phyloP scores from a whole-genome alignment of 495 filamentous ascomycete genomes.

The Talaromyces proteolyticus region DNA sequence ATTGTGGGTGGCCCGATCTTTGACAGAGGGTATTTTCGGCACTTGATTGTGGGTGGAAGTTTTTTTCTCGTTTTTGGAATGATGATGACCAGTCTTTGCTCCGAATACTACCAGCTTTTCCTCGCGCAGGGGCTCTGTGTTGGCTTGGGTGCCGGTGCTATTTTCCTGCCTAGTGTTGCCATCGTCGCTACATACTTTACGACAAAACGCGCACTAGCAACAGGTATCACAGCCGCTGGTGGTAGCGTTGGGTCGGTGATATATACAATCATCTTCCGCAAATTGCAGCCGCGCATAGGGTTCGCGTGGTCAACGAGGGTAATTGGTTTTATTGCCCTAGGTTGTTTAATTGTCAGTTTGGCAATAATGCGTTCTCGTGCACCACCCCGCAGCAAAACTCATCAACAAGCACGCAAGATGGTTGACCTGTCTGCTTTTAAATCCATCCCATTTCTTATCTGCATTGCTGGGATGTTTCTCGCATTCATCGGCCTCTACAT shows the following conservation, averaged over 20 bases:
- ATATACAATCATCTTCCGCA: slow-evolving; percentile 48
- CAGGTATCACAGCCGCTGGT: slow-evolving; percentile 36
- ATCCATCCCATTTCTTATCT: slow-evolving; percentile 26
- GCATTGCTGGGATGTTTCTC: slow-evolving; percentile 21
- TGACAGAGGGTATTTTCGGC: slow-evolving; percentile 65
- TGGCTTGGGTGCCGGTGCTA: slow-evolving; percentile 46
- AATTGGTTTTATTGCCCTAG: slow-evolving; percentile 47
- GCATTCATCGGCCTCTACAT: slow-evolving; percentile 34
- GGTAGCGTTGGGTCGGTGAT: slow-evolving; percentile 44
- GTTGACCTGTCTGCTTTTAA: slow-evolving; percentile 29
- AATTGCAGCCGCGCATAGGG: slow-evolving; percentile 38
- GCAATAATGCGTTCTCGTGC: slow-evolving; percentile 21
- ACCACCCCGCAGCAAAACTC: slow-evolving; percentile 5
- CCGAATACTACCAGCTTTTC: slow-evolving; percentile 42
- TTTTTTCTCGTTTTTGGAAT: slow-evolving; percentile 61
- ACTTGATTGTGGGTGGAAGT: slow-evolving; percentile 42
- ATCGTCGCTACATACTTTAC: slow-evolving; percentile 38
- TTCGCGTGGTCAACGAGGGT: slow-evolving; percentile 49
- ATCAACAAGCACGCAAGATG: slow-evolving; percentile 16
- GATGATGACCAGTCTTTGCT: slow-evolving; percentile 60
- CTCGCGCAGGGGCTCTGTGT: slow-evolving; percentile 32
- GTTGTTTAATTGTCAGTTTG: slow-evolving; percentile 30
- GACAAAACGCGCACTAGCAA: slow-evolving; percentile 34
- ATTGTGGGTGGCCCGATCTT: slow-evolving; percentile 62
- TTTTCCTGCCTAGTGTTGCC: slow-evolving; percentile 49